phyloP scores from a whole-genome alignment of 805 yeast genomes.

The Kluyveromyces dobzhanskii region DNA sequence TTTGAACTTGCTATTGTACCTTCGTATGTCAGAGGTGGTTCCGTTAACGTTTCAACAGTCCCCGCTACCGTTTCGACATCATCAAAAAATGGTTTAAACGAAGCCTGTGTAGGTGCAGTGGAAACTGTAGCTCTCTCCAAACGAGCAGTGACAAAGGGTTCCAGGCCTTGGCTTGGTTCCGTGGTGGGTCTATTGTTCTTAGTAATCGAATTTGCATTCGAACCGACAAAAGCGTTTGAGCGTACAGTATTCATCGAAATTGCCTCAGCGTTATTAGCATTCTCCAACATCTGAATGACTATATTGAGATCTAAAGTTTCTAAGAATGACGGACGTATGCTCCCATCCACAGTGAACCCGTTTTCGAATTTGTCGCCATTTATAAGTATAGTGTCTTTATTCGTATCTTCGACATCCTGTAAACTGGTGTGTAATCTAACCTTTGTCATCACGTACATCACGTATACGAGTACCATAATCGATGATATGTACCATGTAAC shows the following conservation, averaged over 20 bases:
- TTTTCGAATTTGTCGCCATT: not conserved
- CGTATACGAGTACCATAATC: slow-evolving; percentile 20
- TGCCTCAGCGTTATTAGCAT: slow-evolving; percentile 2
- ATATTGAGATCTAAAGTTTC: slow-evolving; percentile 26
- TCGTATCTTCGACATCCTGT: not conserved
- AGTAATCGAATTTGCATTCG: not conserved
- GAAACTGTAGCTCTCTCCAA: not conserved
- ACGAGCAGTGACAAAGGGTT: not conserved
- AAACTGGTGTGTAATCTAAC: slow-evolving; percentile 2
- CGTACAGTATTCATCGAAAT: not conserved
- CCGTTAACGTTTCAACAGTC: not conserved
- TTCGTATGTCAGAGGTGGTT: not conserved
- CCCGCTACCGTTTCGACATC: not conserved
- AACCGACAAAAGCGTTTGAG: not conserved
- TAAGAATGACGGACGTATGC: slow-evolving; percentile 23
- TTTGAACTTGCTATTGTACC: not conserved
- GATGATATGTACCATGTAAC: slow-evolving; percentile 23
- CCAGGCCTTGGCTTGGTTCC: not conserved
- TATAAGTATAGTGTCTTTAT: not conserved
- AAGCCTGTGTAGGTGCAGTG: not conserved
- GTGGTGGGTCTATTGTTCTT: not conserved
- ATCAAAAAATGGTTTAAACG: not conserved
- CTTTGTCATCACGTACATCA: slow-evolving; percentile 15
- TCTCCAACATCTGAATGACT: slow-evolving; percentile 20
- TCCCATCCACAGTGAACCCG: slow-evolving; percentile 2